Conservation (phyloP, 192 early-diverging fungal species). For the Entomortierella beljakovae region DNA sequence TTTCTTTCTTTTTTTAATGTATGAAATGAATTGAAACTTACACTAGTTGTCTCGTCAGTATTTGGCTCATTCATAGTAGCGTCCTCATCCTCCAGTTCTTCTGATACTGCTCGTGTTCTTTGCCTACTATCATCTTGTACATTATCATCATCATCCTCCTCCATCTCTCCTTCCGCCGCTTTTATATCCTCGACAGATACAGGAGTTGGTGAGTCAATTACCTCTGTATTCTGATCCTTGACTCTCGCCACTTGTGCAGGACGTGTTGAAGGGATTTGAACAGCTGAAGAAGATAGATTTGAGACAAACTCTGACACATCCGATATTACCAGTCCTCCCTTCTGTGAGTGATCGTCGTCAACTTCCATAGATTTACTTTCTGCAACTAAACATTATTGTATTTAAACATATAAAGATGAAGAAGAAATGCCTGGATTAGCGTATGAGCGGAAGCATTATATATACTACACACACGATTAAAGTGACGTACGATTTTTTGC, state of each 20-base stretch:
- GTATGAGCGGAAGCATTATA: too few relatives aligned
- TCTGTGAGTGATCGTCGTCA: conserved; percentile 57
- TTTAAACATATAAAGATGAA: too few relatives aligned
- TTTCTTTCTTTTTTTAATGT: too few relatives aligned
- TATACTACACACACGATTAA: background rate
- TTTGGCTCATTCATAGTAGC: conserved; percentile 26
- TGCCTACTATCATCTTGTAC: conserved; percentile 12
- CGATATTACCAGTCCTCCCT: conserved; percentile 77
- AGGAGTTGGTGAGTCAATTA: background rate
- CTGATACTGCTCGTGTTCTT: conserved; percentile 33
- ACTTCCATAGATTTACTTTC: conserved; percentile 43
- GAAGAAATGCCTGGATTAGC: too few relatives aligned
- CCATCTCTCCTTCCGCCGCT: conserved; percentile 31
- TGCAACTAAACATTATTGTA: too few relatives aligned
- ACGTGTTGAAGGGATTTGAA: conserved; percentile 46
- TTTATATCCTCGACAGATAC: conserved; percentile 20
- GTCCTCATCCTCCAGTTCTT: conserved; percentile 27
- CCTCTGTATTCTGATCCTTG: conserved; percentile 18
- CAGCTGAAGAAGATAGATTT: conserved; percentile 34
- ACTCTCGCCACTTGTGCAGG: conserved; percentile 49
- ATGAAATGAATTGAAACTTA: conserved; percentile 7
- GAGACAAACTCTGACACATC: conserved; percentile 92
- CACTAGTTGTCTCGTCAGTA: conserved; percentile 23
- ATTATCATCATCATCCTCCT: conserved; percentile 44
- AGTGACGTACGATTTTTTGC: conserved; percentile 60